Conservation (phyloP, 768 basidiomycete species). For the Pulveroboletus frians region DNA sequence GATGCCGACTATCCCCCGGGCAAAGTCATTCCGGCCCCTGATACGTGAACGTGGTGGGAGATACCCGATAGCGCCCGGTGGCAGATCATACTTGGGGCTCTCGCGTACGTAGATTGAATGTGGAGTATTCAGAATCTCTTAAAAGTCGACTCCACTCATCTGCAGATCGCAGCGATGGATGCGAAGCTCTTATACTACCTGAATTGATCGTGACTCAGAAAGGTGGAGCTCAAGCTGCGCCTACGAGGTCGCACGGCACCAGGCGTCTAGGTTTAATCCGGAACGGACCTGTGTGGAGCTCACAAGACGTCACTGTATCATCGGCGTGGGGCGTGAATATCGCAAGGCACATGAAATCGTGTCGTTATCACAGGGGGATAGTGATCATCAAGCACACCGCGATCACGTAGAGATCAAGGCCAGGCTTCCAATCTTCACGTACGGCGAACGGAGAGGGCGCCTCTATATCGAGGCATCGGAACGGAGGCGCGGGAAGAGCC, state of each 20-base stretch:
- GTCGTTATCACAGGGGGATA: background rate
- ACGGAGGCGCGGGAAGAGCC: background rate
- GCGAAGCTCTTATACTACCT: slow-evolving; percentile 1
- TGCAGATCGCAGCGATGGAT: background rate
- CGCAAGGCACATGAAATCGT: background rate
- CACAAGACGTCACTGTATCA: background rate
- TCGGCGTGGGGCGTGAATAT: background rate
- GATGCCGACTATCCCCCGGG: background rate
- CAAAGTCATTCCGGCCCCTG: background rate
- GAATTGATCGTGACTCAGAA: background rate
- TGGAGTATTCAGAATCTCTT: slow-evolving; percentile 1
- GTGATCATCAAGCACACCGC: background rate
- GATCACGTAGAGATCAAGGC: background rate
- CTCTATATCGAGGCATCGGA: slow-evolving; percentile 3
- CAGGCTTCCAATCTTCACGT: background rate
- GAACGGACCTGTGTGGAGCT: slow-evolving; percentile 2
- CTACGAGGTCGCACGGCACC: background rate
- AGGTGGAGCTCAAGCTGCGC: background rate
- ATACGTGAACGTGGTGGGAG: background rate
- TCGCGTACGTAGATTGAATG: background rate
- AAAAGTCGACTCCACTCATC: background rate
- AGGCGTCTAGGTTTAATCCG: background rate
- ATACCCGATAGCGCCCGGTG: background rate
- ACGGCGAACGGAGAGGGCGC: background rate
- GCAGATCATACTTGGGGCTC: background rate